A percentile compares a stretch with the other conserved stretches of the same genome.
Evolutionary conservation across 2,329 filamentous ascomycete species (phyloP).

Genomic region (Diaporthe capsici): DNA sequence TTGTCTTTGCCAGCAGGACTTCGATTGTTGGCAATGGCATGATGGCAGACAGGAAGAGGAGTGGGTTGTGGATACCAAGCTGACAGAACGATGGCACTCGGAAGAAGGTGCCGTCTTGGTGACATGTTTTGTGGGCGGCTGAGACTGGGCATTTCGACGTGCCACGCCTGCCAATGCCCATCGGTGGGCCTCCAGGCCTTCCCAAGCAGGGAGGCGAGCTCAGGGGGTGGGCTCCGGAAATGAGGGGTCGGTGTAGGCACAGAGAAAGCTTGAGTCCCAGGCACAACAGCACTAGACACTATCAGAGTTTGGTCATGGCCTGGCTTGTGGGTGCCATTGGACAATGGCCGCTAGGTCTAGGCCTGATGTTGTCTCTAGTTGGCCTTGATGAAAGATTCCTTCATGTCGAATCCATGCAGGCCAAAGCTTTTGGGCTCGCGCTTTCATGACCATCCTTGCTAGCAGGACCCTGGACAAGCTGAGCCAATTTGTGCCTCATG

Average conservation of each 20-base stretch:
- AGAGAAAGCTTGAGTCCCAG: neutral
- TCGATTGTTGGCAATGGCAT: neutral
- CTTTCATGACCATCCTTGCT: slow-evolving; percentile 2
- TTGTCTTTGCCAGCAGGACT: neutral
- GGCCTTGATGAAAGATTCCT: neutral
- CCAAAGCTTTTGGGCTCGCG: neutral
- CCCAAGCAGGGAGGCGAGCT: neutral
- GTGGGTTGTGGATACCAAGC: neutral
- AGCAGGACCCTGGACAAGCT: neutral
- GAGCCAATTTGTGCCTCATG: neutral
- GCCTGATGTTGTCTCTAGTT: neutral
- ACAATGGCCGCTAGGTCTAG: neutral
- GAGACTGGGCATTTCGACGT: slow-evolving; percentile 1
- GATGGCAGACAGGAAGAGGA: neutral
- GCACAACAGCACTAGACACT: neutral
- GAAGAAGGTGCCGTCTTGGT: slow-evolving; percentile 27
- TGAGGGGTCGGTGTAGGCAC: slow-evolving; percentile 7
- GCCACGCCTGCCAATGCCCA: slow-evolving; percentile 1
- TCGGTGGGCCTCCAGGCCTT: neutral
- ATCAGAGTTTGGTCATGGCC: slow-evolving; percentile 14
- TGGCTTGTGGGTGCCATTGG: neutral
- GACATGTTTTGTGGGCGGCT: slow-evolving; percentile 24
- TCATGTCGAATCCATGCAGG: neutral
- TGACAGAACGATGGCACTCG: neutral
- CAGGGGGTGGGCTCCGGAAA: slow-evolving; percentile 5